A percentile compares a stretch with the other conserved stretches of the same genome.
Conservation (phyloP, 805 yeast species). For the Wickerhamiella lipophila region DNA sequence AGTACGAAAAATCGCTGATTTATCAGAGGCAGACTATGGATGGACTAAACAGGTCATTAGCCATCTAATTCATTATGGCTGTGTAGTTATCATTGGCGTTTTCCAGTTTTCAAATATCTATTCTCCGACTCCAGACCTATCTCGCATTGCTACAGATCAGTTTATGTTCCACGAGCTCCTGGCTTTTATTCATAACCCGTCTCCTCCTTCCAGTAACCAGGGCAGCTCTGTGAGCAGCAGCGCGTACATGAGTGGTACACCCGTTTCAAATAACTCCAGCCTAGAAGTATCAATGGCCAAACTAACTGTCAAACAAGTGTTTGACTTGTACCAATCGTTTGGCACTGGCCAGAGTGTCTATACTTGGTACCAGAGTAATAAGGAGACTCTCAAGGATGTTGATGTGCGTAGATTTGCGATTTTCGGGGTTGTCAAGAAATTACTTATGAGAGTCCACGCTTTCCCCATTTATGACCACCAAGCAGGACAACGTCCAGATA, state of each 20-base stretch:
- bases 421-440: slow-evolving; percentile 72
- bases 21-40: slow-evolving; percentile 68
- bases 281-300: slow-evolving; percentile 3
- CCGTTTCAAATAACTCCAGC: slow-evolving; percentile 6
- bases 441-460: slow-evolving; percentile 68
- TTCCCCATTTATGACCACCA: slow-evolving; percentile 45
- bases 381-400: slow-evolving; percentile 42
- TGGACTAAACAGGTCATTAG: slow-evolving; percentile 79
- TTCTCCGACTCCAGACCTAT: slow-evolving; percentile 73
- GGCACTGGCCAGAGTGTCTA: slow-evolving; percentile 65
- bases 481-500: slow-evolving; percentile 1
- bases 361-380: slow-evolving; percentile 70
- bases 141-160: slow-evolving; percentile 49
- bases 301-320: slow-evolving; percentile 30
- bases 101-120: slow-evolving; percentile 82
- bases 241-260: slow-evolving; percentile 9
- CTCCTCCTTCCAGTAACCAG: neutral
- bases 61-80: slow-evolving; percentile 79
- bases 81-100: slow-evolving; percentile 70
- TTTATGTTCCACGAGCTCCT: slow-evolving; percentile 74
- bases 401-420: slow-evolving; percentile 77
- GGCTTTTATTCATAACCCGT: slow-evolving; percentile 50
- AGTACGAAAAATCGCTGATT: slow-evolving; percentile 56
- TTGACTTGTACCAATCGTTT: slow-evolving; percentile 62
- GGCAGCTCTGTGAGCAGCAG: slow-evolving; percentile 11